A percentile compares a stretch with the other conserved stretches of the same genome.
These are phyloP conservation scores for Hypoxylon sp. DNA, from an alignment of 2,329 filamentous ascomycete genomes.

Conservation along the genomic window DNA sequence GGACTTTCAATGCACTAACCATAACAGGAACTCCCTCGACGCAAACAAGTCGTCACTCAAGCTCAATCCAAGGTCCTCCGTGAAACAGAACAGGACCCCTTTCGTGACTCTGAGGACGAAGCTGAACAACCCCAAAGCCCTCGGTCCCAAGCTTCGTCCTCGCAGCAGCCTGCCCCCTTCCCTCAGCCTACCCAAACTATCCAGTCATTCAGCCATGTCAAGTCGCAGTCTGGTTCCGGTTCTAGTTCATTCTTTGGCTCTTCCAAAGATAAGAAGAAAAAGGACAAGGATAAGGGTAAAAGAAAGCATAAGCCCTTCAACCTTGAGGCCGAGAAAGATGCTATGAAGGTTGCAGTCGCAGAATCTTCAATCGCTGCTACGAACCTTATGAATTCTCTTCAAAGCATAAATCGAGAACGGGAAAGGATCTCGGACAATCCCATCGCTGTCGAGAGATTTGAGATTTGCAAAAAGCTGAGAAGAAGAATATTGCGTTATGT, in stretches of 20 bases:
- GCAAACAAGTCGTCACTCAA: slow-evolving; percentile 80
- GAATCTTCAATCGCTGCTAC: slow-evolving; percentile 92
- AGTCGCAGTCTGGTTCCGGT: slow-evolving; percentile 55
- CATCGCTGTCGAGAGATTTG: slow-evolving; percentile 82
- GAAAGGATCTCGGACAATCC: slow-evolving; percentile 90
- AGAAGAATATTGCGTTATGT: slow-evolving; percentile 88
- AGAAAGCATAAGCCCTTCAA: slow-evolving; percentile 79
- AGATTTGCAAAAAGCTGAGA: slow-evolving; percentile 87
- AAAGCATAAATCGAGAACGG: slow-evolving; percentile 89
- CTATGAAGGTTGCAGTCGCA: slow-evolving; percentile 90
- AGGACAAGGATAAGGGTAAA: slow-evolving; percentile 68
- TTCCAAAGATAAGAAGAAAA: slow-evolving; percentile 66
- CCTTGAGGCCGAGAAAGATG: slow-evolving; percentile 87
- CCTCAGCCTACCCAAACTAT: slow-evolving; percentile 52
- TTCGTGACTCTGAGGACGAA: slow-evolving; percentile 76
- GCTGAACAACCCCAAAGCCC: slow-evolving; percentile 58
- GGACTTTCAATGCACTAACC: slow-evolving; percentile 30
- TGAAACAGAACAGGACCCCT: slow-evolving; percentile 81
- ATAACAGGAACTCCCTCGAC: slow-evolving; percentile 70
- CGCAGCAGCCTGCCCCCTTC: slow-evolving; percentile 49
- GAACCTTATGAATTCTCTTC: slow-evolving; percentile 88
- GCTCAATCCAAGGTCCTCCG: slow-evolving; percentile 86
- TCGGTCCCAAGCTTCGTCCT: slow-evolving; percentile 52
- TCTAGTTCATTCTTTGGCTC: slow-evolving; percentile 58
- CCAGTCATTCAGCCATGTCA: slow-evolving; percentile 59